phyloP scores from a whole-genome alignment of 495 filamentous ascomycete genomes.

The Penicillium longicatenatum region DNA sequence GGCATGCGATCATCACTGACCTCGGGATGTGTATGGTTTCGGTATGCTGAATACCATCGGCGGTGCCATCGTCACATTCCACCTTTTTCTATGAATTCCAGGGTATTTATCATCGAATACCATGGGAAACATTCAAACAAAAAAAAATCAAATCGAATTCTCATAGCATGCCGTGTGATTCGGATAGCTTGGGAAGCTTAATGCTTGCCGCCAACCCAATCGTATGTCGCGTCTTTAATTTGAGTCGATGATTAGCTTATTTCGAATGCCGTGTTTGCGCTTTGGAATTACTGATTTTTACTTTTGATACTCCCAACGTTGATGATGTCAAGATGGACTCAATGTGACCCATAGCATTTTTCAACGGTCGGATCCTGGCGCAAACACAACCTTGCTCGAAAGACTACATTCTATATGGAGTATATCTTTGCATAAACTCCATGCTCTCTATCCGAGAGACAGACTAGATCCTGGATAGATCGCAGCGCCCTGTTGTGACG shows the following conservation, averaged over 20 bases:
- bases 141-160: neutral
- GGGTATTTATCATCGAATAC: neutral
- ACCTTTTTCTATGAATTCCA: neutral
- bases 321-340: neutral
- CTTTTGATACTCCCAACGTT: neutral
- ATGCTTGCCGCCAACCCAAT: neutral
- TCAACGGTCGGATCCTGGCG: neutral
- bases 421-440: neutral
- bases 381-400: neutral
- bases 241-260: neutral
- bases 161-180: neutral
- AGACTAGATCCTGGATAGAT: neutral
- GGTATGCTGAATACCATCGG: slow-evolving; percentile 24
- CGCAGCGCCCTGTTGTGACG: neutral
- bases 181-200: neutral
- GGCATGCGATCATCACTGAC: slow-evolving; percentile 25
- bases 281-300: neutral
- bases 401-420: neutral
- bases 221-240: neutral
- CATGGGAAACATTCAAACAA: neutral
- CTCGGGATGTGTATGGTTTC: neutral
- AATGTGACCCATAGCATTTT: neutral
- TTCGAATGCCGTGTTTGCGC: neutral
- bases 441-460: neutral
- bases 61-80: slow-evolving; percentile 21